These are phyloP conservation scores for Penicillium freii DNA, from an alignment of 2,329 filamentous ascomycete species.

Conservation along the genomic window DNA sequence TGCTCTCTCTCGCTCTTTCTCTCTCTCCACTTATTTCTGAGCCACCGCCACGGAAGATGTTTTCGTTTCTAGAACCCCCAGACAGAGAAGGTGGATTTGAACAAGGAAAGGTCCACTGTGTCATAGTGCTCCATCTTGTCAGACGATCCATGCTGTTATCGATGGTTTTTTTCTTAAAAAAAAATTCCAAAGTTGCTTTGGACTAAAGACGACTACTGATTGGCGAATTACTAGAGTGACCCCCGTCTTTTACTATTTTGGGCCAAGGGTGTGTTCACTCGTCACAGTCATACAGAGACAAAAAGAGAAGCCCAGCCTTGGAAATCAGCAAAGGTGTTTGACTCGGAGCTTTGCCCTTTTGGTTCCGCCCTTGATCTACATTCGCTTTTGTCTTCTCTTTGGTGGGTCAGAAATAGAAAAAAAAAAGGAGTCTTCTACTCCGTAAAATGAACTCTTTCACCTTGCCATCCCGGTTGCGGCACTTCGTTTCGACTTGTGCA, in stretches of 20 bases:
- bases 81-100: constrained; percentile 15
- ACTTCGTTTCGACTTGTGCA: constrained; percentile 3
- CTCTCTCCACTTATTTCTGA: constrained; percentile 18
- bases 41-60: constrained; percentile 26
- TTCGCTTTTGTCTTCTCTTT: constrained; percentile 11
- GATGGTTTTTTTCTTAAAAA: neutral
- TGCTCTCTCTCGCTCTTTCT: neutral
- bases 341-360: constrained; percentile 13
- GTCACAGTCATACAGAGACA: constrained; percentile 18
- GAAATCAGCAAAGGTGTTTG: constrained; percentile 5
- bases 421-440: neutral
- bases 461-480: constrained; percentile 11
- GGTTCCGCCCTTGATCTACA: constrained; percentile 17
- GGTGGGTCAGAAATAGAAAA: constrained; percentile 12
- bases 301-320: neutral
- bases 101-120: constrained; percentile 1
- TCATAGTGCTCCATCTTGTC: constrained; percentile 6
- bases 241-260: constrained; percentile 3
- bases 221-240: neutral
- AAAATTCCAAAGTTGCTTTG: neutral
- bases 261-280: constrained; percentile 4
- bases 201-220: constrained; percentile 2
- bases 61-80: constrained; percentile 29
- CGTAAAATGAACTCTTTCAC: neutral
- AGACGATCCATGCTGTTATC: constrained; percentile 5